Conservation (phyloP, 2,329 filamentous ascomycete genomes). For the Arthrobotrys iridis region DNA sequence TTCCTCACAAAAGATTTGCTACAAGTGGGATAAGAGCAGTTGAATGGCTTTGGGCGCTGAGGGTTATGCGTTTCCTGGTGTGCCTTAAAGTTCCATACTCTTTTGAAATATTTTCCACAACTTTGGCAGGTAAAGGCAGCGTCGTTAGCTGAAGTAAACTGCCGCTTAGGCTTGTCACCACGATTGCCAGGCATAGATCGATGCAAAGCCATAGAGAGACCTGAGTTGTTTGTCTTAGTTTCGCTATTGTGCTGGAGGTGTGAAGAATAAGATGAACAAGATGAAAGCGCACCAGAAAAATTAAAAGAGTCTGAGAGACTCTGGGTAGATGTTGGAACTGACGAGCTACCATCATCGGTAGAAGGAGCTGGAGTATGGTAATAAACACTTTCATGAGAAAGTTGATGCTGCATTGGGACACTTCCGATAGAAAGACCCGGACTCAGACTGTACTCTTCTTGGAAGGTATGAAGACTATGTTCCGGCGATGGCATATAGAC, state of each 20-base stretch:
- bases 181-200: conserved; percentile 27
- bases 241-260: conserved; percentile 13
- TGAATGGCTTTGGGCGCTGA: conserved; percentile 74
- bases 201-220: conserved; percentile 52
- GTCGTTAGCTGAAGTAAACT: conserved; percentile 72
- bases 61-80: conserved; percentile 87
- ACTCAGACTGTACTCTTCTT: conserved; percentile 35
- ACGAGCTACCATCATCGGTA: conserved; percentile 22
- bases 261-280: conserved; percentile 40
- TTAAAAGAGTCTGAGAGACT: conserved; percentile 36
- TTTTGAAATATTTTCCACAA: conserved; percentile 81
- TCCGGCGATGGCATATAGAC: conserved; percentile 44
- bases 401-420: conserved; percentile 46
- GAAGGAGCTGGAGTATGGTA: conserved; percentile 45
- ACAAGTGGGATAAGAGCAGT: conserved; percentile 73
- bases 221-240: conserved; percentile 40
- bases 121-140: conserved; percentile 73
- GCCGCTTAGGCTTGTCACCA: conserved; percentile 56
- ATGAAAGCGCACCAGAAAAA: conserved; percentile 54
- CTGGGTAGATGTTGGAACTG: conserved; percentile 22
- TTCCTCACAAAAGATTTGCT: conserved; percentile 81
- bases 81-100: conserved; percentile 86
- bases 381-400: conserved; percentile 48
- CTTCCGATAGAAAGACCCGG: conserved; percentile 24
- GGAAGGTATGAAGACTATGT: conserved; percentile 36